Evolutionary conservation across 768 basidiomycete genomes (phyloP).

Genomic region (Tricholoma saponaceum): DNA sequence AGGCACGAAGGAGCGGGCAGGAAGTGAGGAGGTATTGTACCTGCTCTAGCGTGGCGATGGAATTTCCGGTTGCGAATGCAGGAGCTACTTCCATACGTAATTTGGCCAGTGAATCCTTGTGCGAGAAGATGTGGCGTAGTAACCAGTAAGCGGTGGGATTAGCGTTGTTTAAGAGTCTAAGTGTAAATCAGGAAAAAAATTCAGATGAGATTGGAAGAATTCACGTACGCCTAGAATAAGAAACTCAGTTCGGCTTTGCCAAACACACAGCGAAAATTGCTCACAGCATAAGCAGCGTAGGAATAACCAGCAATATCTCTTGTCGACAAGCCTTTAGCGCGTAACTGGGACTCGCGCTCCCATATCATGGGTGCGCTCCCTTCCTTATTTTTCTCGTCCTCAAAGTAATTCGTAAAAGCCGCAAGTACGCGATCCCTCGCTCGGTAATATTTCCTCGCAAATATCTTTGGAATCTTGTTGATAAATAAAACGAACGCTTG

Average conservation of each 20-base stretch:
- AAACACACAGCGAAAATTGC: background rate
- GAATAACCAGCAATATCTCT: background rate
- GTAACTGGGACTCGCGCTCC: background rate
- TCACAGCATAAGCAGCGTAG: background rate
- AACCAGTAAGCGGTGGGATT: background rate
- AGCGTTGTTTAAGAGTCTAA: background rate
- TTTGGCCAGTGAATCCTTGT: background rate
- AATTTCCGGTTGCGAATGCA: background rate
- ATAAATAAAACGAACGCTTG: background rate
- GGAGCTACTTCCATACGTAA: background rate
- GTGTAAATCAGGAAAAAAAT: background rate
- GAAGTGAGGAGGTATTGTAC: background rate
- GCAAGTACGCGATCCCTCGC: background rate
- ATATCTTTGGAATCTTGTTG: background rate
- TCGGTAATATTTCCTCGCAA: background rate
- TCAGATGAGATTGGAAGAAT: background rate
- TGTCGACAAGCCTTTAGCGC: background rate
- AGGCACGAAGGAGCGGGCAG: background rate
- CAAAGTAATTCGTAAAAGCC: background rate
- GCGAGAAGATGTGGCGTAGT: background rate
- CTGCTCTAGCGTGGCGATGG: background rate
- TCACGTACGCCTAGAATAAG: background rate
- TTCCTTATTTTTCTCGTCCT: background rate
- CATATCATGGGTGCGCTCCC: background rate
- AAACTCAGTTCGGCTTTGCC: background rate